Evolutionary conservation across 805 yeast species (phyloP).

Genomic region (Wickerhamiella sergipiensis): DNA sequence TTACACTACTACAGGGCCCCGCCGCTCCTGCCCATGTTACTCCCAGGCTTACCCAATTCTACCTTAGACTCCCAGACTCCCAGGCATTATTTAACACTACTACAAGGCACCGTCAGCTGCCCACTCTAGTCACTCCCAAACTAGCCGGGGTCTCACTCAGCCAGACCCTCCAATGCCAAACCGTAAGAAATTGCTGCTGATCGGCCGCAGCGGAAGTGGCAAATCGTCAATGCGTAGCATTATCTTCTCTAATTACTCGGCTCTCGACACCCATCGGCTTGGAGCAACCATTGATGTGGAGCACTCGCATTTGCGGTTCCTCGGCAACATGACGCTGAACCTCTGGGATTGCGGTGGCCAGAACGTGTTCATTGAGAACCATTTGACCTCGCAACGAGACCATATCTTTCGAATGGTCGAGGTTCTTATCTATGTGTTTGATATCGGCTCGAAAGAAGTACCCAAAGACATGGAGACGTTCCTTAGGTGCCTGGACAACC

Average conservation of each 20-base stretch:
- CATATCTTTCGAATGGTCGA: constrained; percentile 93
- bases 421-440: constrained; percentile 90
- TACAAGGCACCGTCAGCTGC: too few species aligned
- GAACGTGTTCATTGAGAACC: constrained; percentile 91
- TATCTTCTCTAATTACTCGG: constrained; percentile 86
- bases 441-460: constrained; percentile 84
- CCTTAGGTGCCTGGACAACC: constrained; percentile 63
- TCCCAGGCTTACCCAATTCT: too few species aligned
- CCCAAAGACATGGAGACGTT: constrained; percentile 89
- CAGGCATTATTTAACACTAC: too few species aligned
- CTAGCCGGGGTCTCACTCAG: too few species aligned
- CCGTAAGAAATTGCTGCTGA: constrained; percentile 48
- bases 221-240: constrained; percentile 96
- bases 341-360: constrained; percentile 96
- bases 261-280: constrained; percentile 85
- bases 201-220: constrained; percentile 95
- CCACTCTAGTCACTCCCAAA: too few species aligned
- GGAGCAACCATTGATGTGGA: constrained; percentile 99
- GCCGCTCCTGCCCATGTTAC: too few species aligned
- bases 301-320: constrained; percentile 81
- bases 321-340: constrained; percentile 90
- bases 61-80: too few species aligned
- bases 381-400: constrained; percentile 74
- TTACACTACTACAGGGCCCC: too few species aligned
- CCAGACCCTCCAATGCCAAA: constrained; percentile 6